Evolutionary conservation across 75 land plant species (phyloP), one percentile per base, ranked within the genome.

Genomic region (Isoetes taiwanensis): DNA sequence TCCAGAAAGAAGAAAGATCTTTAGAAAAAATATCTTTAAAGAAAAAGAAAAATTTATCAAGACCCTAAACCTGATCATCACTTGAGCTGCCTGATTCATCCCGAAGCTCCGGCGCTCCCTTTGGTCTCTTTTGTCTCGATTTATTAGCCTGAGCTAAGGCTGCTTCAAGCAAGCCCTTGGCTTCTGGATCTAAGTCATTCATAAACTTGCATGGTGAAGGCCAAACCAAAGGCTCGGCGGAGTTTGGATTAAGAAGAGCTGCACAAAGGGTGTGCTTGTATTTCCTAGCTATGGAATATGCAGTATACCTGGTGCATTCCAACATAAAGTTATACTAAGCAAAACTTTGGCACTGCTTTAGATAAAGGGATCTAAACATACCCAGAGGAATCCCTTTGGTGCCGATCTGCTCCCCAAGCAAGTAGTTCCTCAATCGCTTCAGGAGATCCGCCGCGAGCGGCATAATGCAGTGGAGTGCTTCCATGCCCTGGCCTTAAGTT

Each of bases 171-270:
- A 89, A 61, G 34, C 38, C 31, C 58, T 85, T 89, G 14, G 90
- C 83, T 1, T 85, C 86, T 17, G 74, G 73, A 58, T 82, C 76
- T 37, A 89, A 81, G 62, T 89, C 80, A 34, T 73, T 81, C 16
- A 89, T 81, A 73, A 89, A 85, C 63, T 89, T 89, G 63, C 83
- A 69, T 37, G 96, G 78, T 25, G 96, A 79, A 28, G 96, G 96
- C 96, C 96, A 89, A 21, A 89, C 90, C 39, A 89, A 71, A 43
- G 96, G 96, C 63, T 85, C 96, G 21, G 96, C 86, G 1, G 90
- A 61, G 24, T 77, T 41, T 39, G 96, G 96, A 62, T 89, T 82
- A 10, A 89, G 73, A 33, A 89, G 61, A 11, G 90, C 90, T 59
- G 96, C 90, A 68, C 96, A 89, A 9, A 77, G 69, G 52, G 67